Conservation (phyloP, 139 green algal genomes). For the Ettlia oleoabundans region DNA sequence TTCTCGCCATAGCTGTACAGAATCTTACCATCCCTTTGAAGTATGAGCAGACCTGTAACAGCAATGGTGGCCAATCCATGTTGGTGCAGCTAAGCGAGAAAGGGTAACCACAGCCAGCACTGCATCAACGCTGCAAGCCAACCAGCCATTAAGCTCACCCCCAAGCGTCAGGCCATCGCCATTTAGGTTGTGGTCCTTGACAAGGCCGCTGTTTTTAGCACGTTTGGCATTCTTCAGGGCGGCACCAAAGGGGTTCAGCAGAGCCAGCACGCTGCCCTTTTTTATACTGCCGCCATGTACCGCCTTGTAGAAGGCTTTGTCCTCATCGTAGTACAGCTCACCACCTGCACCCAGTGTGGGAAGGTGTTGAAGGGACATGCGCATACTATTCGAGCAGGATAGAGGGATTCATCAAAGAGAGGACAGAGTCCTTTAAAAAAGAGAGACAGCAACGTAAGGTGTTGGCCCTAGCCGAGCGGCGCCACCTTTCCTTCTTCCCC, state of each 20-base stretch:
- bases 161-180: constrained; percentile 48
- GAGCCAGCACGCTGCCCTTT: constrained; percentile 8
- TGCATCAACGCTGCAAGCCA: too few species aligned
- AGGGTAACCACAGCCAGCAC: neutral
- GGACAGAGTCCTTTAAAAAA: too few species aligned
- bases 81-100: neutral
- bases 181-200: constrained; percentile 44
- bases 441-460: too few species aligned
- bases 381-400: too few species aligned
- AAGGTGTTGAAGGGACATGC: neutral
- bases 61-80: neutral
- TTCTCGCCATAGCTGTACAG: constrained; percentile 40
- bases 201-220: constrained; percentile 27
- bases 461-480: too few species aligned
- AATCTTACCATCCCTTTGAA: constrained; percentile 39
- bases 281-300: constrained; percentile 42
- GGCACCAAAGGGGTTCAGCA: constrained; percentile 45
- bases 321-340: constrained; percentile 48
- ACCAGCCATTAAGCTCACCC: neutral
- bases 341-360: neutral
- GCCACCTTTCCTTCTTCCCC: too few species aligned
- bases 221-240: constrained; percentile 37
- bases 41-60: constrained; percentile 32
- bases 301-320: constrained; percentile 42
- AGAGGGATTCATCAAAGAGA: too few species aligned